Evolutionary conservation across 164 flowering plant genomes (phyloP), one percentile per base, ranked within the genome.

Genomic region (Nelumbo lutea): DNA sequence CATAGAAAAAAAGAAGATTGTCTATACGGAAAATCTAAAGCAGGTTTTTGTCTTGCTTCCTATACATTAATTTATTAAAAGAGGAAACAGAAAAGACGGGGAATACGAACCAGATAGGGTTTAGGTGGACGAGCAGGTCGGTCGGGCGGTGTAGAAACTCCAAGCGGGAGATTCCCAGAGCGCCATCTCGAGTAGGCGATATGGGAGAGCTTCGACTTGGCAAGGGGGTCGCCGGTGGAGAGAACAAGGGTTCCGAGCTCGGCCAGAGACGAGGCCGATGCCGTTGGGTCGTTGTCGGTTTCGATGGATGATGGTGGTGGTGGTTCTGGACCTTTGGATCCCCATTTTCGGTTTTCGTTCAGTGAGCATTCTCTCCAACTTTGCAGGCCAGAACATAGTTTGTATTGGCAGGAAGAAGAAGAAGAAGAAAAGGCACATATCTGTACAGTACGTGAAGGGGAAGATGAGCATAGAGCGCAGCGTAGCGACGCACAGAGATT

Each of bases 211-310:
- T 68, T 76, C 44, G 95, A 81, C 73, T 94, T 94, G 50, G 79
- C 6, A 43, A 88, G 71, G 62, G 98, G 97, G 73, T 94, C 96
- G 42, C 80, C 67, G 60, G 98, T 91, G 69, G 95, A 88, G 66
- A 94, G 91, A 77, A 94, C 91, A 47, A 87, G 62, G 67, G 87
- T 65, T 11, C 95, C 98, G 60, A 90, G 82, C 73, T 91, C 96
- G 3, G 97, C 85, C 5, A 94, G 78, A 51, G 96, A 93, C 62
- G 92, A 77, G 64, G 75, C 77, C 53, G 77, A 60, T 1, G 64
- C 75, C 52, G 71, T 60, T 40, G 81, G 65, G 15, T 59, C 61
- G 2, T 69, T 71, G 10, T 57, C 44, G 9, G 14, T 5, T 7
- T 10, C 40, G 6, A 7, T 14, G 2, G 66, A 15, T 62, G 46